phyloP scores from a whole-genome alignment of 495 filamentous ascomycete genomes.

The Gamarada debralockiae region DNA sequence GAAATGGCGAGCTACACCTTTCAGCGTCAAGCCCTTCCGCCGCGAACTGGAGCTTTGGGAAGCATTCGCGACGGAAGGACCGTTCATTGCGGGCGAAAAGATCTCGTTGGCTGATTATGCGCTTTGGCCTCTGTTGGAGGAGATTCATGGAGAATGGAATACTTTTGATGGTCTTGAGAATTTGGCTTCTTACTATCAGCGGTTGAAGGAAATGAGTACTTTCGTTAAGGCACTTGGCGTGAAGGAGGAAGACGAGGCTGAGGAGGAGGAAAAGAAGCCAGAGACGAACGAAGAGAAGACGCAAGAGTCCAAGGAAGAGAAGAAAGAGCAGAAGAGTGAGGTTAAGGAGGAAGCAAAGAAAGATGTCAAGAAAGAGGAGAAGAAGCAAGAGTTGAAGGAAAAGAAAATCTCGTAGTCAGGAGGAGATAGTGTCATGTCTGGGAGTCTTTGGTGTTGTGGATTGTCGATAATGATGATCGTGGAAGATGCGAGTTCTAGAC shows the following conservation, averaged over 20 bases:
- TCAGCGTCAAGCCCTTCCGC: constrained; percentile 27
- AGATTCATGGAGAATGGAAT: constrained; percentile 40
- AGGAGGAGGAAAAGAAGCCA: not conserved
- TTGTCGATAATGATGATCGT: too few relatives aligned
- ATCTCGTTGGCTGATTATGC: constrained; percentile 67
- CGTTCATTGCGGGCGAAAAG: constrained; percentile 52
- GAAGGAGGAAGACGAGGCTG: not conserved
- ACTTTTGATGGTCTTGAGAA: constrained; percentile 5
- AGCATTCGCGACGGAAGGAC: constrained; percentile 33
- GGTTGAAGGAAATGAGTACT: constrained; percentile 5
- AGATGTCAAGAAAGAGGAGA: not conserved
- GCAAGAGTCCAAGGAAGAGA: not conserved
- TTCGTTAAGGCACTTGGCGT: constrained; percentile 7
- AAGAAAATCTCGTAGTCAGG: not conserved
- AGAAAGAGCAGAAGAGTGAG: not conserved
- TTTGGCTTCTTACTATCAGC: constrained; percentile 9
- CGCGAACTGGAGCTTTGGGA: constrained; percentile 47
- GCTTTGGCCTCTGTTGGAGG: constrained; percentile 65
- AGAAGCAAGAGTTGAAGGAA: not conserved
- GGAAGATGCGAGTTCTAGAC: too few relatives aligned
- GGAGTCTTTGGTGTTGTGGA: too few relatives aligned
- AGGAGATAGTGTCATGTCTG: too few relatives aligned
- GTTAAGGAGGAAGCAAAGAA: not conserved
- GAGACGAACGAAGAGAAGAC: too few relatives aligned
- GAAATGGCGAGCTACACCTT: constrained; percentile 27